Conservation (phyloP, 176 grass and related monocot species). For the bread wheat (Triticum aestivum) region IWGSC_CS_RefSeq_v2.1 NC_057807.1:236173668-236174167, state of each 20-base stretch:
- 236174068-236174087: background rate
- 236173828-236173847: constrained; percentile 44
- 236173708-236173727: constrained; percentile 63
- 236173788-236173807: constrained; percentile 37
- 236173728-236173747: constrained; percentile 50
- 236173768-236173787: constrained; percentile 63
- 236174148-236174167: constrained; percentile 55
- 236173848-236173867: constrained; percentile 22
- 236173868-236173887: constrained; percentile 1
- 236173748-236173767: constrained; percentile 52
- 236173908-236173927: background rate
- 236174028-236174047: background rate
- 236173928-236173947: constrained; percentile 13
- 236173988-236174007: background rate
- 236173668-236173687: constrained; percentile 29
- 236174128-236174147: constrained; percentile 50
- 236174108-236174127: constrained; percentile 23
- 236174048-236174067: background rate
- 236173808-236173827: constrained; percentile 31
- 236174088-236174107: background rate
- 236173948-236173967: constrained; percentile 15
- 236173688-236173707: constrained; percentile 49
- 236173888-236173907: constrained; percentile 48
- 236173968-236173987: constrained; percentile 40
- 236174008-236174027: background rate